Evolutionary conservation across 768 basidiomycete species (phyloP).

Genomic region (Amanita phalloides): DNA sequence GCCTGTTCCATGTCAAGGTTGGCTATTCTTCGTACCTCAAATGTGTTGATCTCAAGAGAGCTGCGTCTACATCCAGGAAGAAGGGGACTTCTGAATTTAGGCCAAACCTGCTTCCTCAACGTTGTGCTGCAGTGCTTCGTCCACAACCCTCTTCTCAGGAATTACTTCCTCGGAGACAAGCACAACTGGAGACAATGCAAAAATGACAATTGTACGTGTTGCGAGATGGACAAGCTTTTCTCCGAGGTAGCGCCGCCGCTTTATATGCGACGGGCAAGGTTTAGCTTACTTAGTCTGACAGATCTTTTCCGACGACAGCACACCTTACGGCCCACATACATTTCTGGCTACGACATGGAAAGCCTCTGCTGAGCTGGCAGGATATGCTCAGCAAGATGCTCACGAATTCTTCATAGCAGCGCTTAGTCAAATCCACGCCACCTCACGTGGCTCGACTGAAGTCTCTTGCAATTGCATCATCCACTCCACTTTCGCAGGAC

Average conservation of each 20-base stretch:
- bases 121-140: conserved; percentile 83
- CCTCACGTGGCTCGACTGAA: conserved; percentile 63
- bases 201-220: conserved; percentile 68
- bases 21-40: conserved; percentile 5
- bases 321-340: conserved; percentile 71
- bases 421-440: conserved; percentile 80
- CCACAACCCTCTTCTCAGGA: conserved; percentile 82
- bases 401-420: conserved; percentile 81
- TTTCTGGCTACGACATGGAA: conserved; percentile 84
- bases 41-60: background rate
- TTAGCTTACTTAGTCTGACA: conserved; percentile 11
- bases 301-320: conserved; percentile 46
- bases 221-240: conserved; percentile 88
- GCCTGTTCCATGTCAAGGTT: conserved; percentile 68
- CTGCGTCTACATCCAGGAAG: conserved; percentile 39
- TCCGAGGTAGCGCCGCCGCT: conserved; percentile 37
- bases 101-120: conserved; percentile 91
- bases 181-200: conserved; percentile 73
- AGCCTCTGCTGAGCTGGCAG: conserved; percentile 69
- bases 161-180: conserved; percentile 84
- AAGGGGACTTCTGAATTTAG: conserved; percentile 80
- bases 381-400: conserved; percentile 91
- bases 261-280: background rate
- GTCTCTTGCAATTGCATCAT: conserved; percentile 84
- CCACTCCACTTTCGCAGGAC: conserved; percentile 82